Percentiles rank a stretch among this genome's conserved stretches.
Evolutionary conservation across 768 basidiomycete genomes (phyloP).

Genomic region (Boletus pseudopeckii): DNA sequence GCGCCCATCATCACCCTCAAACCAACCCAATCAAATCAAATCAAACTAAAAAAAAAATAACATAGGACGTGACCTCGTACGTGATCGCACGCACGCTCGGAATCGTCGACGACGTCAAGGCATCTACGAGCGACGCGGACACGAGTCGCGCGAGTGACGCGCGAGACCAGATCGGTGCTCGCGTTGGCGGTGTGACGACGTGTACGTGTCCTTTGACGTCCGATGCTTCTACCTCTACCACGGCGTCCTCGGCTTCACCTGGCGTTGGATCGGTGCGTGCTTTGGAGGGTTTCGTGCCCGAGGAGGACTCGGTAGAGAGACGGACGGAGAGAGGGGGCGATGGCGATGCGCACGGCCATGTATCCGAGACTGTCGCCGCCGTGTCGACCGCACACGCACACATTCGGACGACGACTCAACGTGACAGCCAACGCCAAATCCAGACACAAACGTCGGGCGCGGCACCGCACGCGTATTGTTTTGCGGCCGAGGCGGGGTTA

Average conservation of each 20-base stretch:
- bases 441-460: not conserved
- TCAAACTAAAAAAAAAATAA: not conserved
- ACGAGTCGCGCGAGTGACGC: not conserved
- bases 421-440: not conserved
- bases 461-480: no score
- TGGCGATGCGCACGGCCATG: not conserved
- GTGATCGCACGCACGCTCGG: constrained; percentile 81
- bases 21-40: constrained; percentile 1
- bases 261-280: not conserved
- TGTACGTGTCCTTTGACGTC: not conserved
- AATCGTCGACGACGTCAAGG: constrained; percentile 69
- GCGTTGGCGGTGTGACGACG: not conserved
- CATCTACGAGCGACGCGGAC: constrained; percentile 58
- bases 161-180: not conserved
- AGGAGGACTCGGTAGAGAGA: constrained; percentile 4
- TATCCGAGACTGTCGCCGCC: not conserved
- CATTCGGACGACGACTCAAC: not conserved
- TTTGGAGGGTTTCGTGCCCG: constrained; percentile 15
- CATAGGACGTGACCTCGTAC: constrained; percentile 76
- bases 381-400: not conserved
- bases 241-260: not conserved
- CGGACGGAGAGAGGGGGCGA: not conserved
- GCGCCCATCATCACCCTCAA: not conserved
- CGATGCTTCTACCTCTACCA: not conserved
- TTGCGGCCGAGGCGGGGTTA: constrained; percentile 47